Base-by-base conservation (phyloP, 2,329 filamentous ascomycete species). In the Ophiostoma tasmaniense region DNA sequence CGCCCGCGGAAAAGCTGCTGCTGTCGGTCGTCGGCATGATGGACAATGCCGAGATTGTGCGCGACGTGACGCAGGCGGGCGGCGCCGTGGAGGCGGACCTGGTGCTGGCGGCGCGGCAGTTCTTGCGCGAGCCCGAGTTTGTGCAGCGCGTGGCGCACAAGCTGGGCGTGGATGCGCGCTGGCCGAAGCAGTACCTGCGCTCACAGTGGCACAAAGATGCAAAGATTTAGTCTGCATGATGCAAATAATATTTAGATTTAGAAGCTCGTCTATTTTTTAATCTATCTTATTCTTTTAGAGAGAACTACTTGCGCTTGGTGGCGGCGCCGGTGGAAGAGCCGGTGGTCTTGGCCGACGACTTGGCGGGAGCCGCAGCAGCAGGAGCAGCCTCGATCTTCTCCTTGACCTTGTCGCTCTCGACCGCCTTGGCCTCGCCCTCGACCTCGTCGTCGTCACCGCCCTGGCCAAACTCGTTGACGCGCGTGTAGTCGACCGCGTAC, bases 401-500 rank as follows among this genome's bases (percentile, higher is more conserved):
- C 78, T 35, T 42, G 33, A 45, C 35, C 17, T 74, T 75, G 77
- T 78, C 77, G 62, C 33, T 35, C 62, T 64, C 33, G 20, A 30
- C 35, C 68, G 79, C 61, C 33, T 64, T 28, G 30, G 13, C 61
- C 25, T 93, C 91, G 33, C 91, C 42, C 17, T 20, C 33, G 7
- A 22, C 61, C 28, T 93, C 91, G 33, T 92, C 90, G n/a, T 96
- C 90, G n/a, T 96, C 94, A n/a, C 95, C 95, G 45, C 94, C 95
- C 82, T 98, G 95, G 10, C 95, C 95, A 77, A 98, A 99, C 79
- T 99, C 95, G 78, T 99, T 99, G 76, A 99, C 90, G 72, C 95
- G 88, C 13, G 85, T 89, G 80, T 94, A 95, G 79, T 99, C 95
- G 71, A 95, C 84, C 80, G 90, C 92, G 83, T 99, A 99, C 68